Conservation (phyloP, 495 filamentous ascomycete species). For the Penicillium egyptiacum region DNA sequence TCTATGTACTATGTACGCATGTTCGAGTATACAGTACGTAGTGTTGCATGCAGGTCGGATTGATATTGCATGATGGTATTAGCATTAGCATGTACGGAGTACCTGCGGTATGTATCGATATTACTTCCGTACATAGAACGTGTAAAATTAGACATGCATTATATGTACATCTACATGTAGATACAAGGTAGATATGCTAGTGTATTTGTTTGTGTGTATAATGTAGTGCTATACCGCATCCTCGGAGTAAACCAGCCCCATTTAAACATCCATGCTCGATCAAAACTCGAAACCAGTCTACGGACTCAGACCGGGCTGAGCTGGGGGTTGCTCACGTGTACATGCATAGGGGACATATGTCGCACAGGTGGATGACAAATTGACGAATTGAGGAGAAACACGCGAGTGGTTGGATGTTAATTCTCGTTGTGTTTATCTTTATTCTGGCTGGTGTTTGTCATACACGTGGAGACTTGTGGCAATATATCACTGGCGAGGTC, state of each 20-base stretch:
- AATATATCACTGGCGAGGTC: no score
- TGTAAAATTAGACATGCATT: neutral
- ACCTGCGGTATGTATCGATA: neutral
- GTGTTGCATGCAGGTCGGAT: neutral
- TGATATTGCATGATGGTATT: neutral
- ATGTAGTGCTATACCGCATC: neutral
- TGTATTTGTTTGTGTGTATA: no score
- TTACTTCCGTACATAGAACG: neutral
- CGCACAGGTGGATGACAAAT: slow-evolving; percentile 6
- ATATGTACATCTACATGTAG: neutral
- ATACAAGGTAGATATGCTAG: neutral
- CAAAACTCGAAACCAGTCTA: neutral
- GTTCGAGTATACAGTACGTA: neutral
- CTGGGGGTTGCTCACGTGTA: slow-evolving; percentile 4
- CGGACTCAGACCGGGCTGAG: neutral
- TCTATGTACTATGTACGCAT: neutral
- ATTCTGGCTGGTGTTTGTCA: neutral
- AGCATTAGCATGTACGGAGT: neutral
- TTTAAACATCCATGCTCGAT: neutral
- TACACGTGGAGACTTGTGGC: neutral
- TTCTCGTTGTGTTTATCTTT: neutral
- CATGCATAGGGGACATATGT: neutral
- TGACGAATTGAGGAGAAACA: neutral
- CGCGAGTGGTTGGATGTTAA: neutral
- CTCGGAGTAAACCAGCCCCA: neutral